Base-by-base conservation (phyloP, 805 yeast genomes). In the Starmerella lactis-condensi region DNA sequence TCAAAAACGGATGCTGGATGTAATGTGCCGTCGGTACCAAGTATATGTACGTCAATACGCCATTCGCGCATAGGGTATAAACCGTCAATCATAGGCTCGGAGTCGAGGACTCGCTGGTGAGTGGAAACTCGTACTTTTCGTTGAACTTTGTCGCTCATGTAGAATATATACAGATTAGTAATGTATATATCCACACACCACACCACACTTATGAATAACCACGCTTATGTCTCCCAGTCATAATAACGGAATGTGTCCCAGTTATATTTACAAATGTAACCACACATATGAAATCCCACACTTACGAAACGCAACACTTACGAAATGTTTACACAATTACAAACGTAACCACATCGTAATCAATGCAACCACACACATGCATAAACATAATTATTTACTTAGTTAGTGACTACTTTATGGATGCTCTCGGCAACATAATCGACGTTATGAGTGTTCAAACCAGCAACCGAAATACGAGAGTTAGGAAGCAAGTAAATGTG, bases 51-150 rank as follows among this genome's bases (percentile, higher is more conserved):
- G 51, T 73, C 71, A 41, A 89, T 74, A 28, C 77, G 66, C 98
- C 98, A 85, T 54, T 72, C 71, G 51, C 96, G 73, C 76, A 85
- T 75, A 12, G 98, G 96, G 52, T 75, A 85, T 7, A 78, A 78
- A 51, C 79, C 91, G 43, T 76, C 82, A 35, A 76, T 89, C 11
- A 83, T 73, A 10, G 91, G 77, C 17, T 73, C 70, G 46, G 76
- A 93, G 37, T 72, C 71, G 39, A 81, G 58, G 41, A 85, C 65
- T 48, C 73, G 75, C 58, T 85, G 95, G 39, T 70, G 69, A 17
- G 95, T 85, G 35, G 79, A 75, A 46, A 83, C 69, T 55, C 93
- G 73, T 35, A 83, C 68, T 13, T 85, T 79, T 62, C 96, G 72
- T 57, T 79, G 75, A 24, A 76, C 75, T 66, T 46, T 46, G 32